Base-by-base conservation (phyloP, 768 basidiomycete species). In the Lentinula raphanica region DNA sequence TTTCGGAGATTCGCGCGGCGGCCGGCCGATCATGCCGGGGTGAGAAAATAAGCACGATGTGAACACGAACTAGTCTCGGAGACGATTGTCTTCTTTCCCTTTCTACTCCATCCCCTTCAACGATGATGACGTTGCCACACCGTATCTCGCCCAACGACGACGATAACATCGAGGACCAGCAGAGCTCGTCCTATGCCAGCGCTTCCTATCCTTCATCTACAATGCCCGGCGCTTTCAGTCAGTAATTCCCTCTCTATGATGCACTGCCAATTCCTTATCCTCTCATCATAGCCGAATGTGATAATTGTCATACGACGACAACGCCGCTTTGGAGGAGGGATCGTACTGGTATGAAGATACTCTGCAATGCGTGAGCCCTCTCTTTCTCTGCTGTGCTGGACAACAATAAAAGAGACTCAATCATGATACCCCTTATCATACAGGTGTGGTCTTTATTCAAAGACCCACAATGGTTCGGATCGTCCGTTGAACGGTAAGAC, bases 291-390 rank as follows among this genome's bases (percentile, higher is more conserved):
- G 54, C 54, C 31, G 54, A 56, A 35, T 56, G 54, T 45, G 54
- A 56, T 56, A 56, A 56, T 32, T 56, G 54, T 56, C 54, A 56
- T 56, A 56, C 54, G 31, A 56, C 54, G 44, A 56, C 54, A n/a
- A 56, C 54, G 31, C 54, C 54, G n/a, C 54, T 56, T 31, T 56
- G 54, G 54, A 42, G 54, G 32, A 25, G 54, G 31, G 54, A 56
- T 56, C 54, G 54, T 25, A 56, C 54, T 21, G 54, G 54, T 11
- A 56, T 56, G 54, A 56, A 56, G 38, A 56, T 56, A 29, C 54
- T 56, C 31, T 56, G 54, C 54, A 56, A 56, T 56, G 54, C 54
- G 54, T 56, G n/a, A 56, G 54, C 28, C n/a, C 8, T 21, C 21
- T 11, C 11, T 15, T 21, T 11, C 19, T 11, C 29, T 35, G 6